Evolutionary conservation across 345 rosid genomes (phyloP), one percentile per base, ranked within the genome.

Genomic region (Nephelium lappaceum): DNA sequence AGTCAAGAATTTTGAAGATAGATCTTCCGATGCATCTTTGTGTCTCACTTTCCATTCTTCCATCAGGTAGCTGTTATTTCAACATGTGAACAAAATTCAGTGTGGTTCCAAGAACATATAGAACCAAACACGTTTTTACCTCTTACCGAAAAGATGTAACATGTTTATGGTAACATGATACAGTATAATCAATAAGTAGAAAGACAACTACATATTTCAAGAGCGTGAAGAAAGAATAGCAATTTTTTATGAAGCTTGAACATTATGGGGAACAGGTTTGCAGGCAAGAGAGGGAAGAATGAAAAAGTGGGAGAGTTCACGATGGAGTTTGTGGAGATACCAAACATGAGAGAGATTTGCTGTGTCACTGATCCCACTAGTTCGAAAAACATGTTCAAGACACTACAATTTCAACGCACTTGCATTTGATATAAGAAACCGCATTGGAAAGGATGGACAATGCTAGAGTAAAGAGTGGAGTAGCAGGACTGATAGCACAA

Each of bases 11-110:
- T 86, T 92, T 38, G 90, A 83, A 81, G 94, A 88, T 43, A 87
- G 79, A 57, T 92, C 93, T 81, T 93, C 97, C 6, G 90, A 84
- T 73, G 85, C 47, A 45, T 89, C 93, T 79, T 86, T 92, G 66
- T 92, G 89, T 87, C 97, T 93, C 83, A 82, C 92, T 82, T 91
- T 94, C 98, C 98, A 96, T 75, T 96, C 99, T 84, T 96, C 98
- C 87, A 93, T 87, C 67, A 96, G 80, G 84, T 94, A 96, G 79
- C 99, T 96, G 88, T 71, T 42, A 75, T 49, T 82, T 77, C 58
- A 68, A 72, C 45, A 73, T 42, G 72, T 81, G 60, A 83, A 79
- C 51, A 79, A 77, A 64, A 38, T 66, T 69, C 57, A 74, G 27
- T 77, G 51, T 63, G 74, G 39, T 58, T 57, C 65, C 8, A 62